Evolutionary conservation across 768 basidiomycete species (phyloP).

Genomic region (Harrya chromipes): DNA sequence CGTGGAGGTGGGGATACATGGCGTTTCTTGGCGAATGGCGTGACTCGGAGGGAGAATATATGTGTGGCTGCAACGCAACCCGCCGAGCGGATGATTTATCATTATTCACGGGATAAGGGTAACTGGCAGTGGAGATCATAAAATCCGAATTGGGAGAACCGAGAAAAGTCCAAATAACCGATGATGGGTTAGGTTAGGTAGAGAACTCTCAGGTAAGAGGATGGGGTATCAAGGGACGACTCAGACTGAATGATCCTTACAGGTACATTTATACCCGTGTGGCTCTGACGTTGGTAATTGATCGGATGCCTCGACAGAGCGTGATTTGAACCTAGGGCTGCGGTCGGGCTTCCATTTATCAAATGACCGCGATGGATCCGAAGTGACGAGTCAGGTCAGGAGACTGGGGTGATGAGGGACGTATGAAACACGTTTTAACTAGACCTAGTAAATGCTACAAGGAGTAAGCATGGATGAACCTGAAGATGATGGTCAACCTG

Average conservation of each 20-base stretch:
- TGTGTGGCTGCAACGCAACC: constrained; percentile 25
- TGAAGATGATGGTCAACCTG: constrained; percentile 23
- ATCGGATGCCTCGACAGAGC: constrained; percentile 31
- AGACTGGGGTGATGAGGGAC: constrained; percentile 25
- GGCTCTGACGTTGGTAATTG: constrained; percentile 30
- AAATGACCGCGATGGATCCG: constrained; percentile 30
- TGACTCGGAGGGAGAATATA: constrained; percentile 31
- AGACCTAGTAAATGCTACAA: constrained; percentile 14
- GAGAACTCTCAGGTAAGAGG: constrained; percentile 13
- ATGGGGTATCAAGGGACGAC: constrained; percentile 28
- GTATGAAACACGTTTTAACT: constrained; percentile 33
- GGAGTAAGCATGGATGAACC: constrained; percentile 25
- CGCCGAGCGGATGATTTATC: constrained; percentile 23
- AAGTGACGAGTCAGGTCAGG: constrained; percentile 17
- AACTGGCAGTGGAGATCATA: constrained; percentile 32
- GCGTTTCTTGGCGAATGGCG: constrained; percentile 15
- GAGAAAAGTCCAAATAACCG: constrained; percentile 17
- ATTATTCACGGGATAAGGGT: constrained; percentile 27
- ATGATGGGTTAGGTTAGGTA: constrained; percentile 3
- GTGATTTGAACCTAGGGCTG: constrained; percentile 28
- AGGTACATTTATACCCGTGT: constrained; percentile 32
- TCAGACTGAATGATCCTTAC: constrained; percentile 18
- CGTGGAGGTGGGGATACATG: constrained; percentile 30
- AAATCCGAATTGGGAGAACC: constrained; percentile 20
- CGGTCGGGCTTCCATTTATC: constrained; percentile 33